phyloP scores from a whole-genome alignment of 164 flowering plant genomes.

The Kalanchoe fedtschenkoi region DNA sequence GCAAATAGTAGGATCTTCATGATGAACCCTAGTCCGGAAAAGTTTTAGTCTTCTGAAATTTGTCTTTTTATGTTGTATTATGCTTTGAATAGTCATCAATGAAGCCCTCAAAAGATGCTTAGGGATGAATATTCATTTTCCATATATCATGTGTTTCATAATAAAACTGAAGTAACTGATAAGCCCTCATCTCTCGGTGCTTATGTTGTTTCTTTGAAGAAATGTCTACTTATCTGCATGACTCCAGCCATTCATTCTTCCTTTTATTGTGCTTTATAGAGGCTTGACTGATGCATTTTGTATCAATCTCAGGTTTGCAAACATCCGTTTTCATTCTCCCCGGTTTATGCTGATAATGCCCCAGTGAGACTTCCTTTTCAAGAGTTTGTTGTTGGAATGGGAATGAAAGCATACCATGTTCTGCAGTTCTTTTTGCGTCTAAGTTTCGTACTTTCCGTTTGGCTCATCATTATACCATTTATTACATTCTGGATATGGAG shows the following conservation, averaged over 20 bases:
- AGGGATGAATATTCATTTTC: not conserved
- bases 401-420: constrained; percentile 85
- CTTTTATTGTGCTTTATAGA: not conserved
- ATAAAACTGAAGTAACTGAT: not conserved
- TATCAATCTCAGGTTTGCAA: constrained; percentile 70
- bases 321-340: constrained; percentile 94
- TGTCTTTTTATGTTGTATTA: not conserved
- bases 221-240: not conserved
- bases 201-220: not conserved
- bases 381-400: constrained; percentile 90
- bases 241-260: not conserved
- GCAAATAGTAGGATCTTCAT: too few species aligned
- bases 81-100: not conserved
- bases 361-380: constrained; percentile 93
- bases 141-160: not conserved
- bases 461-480: constrained; percentile 94
- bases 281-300: not conserved
- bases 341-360: constrained; percentile 97
- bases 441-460: constrained; percentile 88
- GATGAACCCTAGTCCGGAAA: too few species aligned
- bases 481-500: constrained; percentile 99
- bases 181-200: not conserved
- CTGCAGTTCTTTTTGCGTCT: constrained; percentile 88
- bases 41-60: not conserved
- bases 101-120: not conserved